A percentile compares a stretch with the other conserved stretches of the same genome.
phyloP scores from a whole-genome alignment of 192 early-diverging fungal genomes.

The Funneliformis mosseae region DNA sequence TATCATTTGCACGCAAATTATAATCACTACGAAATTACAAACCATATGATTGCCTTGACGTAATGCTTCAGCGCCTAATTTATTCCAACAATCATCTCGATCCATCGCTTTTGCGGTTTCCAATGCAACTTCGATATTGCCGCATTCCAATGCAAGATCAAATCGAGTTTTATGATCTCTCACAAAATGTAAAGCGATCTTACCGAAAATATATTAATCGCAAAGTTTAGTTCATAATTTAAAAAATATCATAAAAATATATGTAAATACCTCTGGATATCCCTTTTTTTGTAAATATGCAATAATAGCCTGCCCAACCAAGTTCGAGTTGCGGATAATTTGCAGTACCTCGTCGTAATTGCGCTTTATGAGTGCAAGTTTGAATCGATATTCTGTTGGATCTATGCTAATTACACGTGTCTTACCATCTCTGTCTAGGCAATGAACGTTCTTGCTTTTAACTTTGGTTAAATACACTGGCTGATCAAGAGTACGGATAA shows the following conservation, averaged over 20 bases:
- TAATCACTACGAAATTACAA: no score
- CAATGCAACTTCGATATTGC: conserved; percentile 92
- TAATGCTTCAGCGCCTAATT: conserved; percentile 86
- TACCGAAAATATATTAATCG: neutral
- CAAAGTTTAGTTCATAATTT: neutral
- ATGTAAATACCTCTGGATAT: conserved; percentile 77
- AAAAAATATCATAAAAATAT: neutral
- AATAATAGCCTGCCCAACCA: conserved; percentile 98
- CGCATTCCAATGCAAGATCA: conserved; percentile 95
- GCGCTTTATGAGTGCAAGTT: conserved; percentile 84
- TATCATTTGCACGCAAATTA: no score
- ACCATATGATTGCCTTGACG: conserved; percentile 86
- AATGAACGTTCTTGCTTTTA: conserved; percentile 83
- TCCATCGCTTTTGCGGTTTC: conserved; percentile 94
- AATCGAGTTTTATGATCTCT: conserved; percentile 95
- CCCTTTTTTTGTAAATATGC: conserved; percentile 99
- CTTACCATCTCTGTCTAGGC: conserved; percentile 89
- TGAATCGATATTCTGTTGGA: conserved; percentile 99
- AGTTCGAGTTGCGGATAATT: conserved; percentile 93
- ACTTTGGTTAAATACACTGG: conserved; percentile 90
- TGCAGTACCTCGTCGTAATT: conserved; percentile 97
- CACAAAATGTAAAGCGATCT: conserved; percentile 97
- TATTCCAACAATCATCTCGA: conserved; percentile 86
- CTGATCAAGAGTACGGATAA: conserved; percentile 95
- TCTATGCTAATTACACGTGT: conserved; percentile 88